phyloP scores from a whole-genome alignment of 768 basidiomycete species.

The Macrolepiota albuminosa region DNA sequence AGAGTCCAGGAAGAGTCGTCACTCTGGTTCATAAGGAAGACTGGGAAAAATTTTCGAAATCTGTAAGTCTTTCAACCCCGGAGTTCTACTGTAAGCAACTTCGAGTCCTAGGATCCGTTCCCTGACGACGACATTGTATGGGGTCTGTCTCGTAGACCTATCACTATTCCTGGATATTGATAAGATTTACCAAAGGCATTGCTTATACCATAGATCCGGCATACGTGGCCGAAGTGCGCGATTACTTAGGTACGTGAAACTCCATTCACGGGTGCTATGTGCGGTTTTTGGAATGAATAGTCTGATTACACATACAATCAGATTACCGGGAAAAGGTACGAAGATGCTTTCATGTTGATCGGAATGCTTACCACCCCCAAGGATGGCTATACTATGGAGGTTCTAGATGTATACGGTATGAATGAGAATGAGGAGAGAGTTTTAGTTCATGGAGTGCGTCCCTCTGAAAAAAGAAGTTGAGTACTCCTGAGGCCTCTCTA shows the following conservation, averaged over 20 bases:
- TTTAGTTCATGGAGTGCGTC: slow-evolving; percentile 49
- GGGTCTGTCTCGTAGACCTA: slow-evolving; percentile 42
- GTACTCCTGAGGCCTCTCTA: slow-evolving; percentile 6
- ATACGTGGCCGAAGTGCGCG: slow-evolving; percentile 71
- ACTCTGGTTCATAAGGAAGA: slow-evolving; percentile 86
- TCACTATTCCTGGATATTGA: neutral
- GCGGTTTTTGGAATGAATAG: neutral
- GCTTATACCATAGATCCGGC: slow-evolving; percentile 84
- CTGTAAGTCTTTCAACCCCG: slow-evolving; percentile 35
- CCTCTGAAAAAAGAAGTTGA: neutral
- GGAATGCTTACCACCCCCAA: slow-evolving; percentile 21
- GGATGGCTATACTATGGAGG: slow-evolving; percentile 90
- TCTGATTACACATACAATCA: slow-evolving; percentile 18
- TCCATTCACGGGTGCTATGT: neutral
- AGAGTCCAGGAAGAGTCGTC: slow-evolving; percentile 87
- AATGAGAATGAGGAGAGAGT: slow-evolving; percentile 48
- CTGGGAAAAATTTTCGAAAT: slow-evolving; percentile 73
- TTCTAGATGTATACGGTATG: slow-evolving; percentile 65
- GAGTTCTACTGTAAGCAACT: neutral
- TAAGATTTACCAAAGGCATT: slow-evolving; percentile 44
- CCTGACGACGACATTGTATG: slow-evolving; percentile 79
- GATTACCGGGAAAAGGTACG: slow-evolving; percentile 83
- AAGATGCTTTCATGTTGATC: neutral
- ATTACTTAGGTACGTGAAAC: slow-evolving; percentile 64
- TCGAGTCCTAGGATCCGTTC: slow-evolving; percentile 50